Percentiles rank a stretch among this genome's conserved stretches.
phyloP scores from a whole-genome alignment of 2,329 filamentous ascomycete genomes.

The Aureobasidium subglaciale region DNA sequence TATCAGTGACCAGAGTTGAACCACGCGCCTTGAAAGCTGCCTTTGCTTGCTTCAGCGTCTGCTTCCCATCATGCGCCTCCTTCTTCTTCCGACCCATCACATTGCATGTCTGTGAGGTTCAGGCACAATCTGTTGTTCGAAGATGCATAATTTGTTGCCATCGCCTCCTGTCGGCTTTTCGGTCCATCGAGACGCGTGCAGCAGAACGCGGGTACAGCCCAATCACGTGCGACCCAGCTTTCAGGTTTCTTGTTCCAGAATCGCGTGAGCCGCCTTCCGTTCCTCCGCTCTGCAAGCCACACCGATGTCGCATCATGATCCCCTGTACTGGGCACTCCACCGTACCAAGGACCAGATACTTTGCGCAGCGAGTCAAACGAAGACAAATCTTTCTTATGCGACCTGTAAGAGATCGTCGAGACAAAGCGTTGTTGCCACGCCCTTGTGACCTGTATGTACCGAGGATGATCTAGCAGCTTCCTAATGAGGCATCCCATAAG shows the following conservation, averaged over 20 bases:
- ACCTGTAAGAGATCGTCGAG: background rate
- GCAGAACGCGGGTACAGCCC: background rate
- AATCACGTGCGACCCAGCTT: background rate
- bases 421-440: background rate
- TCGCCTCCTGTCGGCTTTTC: background rate
- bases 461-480: background rate
- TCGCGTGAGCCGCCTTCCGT: background rate
- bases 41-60: slow-evolving; percentile 32
- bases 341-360: background rate
- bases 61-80: slow-evolving; percentile 16
- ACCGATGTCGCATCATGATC: slow-evolving; percentile 8
- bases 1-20: slow-evolving; percentile 24
- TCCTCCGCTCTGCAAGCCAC: slow-evolving; percentile 4
- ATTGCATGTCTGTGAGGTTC: background rate
- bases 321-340: background rate
- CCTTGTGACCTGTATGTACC: slow-evolving; percentile 8
- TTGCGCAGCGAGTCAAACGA: background rate
- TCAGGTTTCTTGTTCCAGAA: background rate
- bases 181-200: background rate
- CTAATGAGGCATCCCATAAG: background rate
- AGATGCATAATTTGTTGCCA: slow-evolving; percentile 12
- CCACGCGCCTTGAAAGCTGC: slow-evolving; percentile 30
- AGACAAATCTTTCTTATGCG: background rate
- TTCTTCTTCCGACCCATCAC: slow-evolving; percentile 13
- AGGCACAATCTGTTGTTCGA: slow-evolving; percentile 5